These are phyloP conservation scores for Warburgia ugandensis DNA, from an alignment of 164 flowering plant genomes.

Conservation along the genomic window DNA sequence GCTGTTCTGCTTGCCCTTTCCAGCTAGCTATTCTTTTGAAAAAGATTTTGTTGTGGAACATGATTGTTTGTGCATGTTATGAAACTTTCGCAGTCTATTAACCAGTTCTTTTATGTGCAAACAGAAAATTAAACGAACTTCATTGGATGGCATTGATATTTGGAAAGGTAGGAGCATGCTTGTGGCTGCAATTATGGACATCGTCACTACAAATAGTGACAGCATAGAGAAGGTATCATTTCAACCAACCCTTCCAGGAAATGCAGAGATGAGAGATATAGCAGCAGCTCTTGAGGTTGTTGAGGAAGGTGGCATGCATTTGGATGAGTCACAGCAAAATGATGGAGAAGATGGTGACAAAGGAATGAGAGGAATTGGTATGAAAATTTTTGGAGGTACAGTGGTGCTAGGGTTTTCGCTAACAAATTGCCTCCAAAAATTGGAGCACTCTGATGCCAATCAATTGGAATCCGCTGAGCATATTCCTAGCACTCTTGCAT, in stretches of 20 bases:
- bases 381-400: conserved; percentile 82
- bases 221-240: conserved; percentile 40
- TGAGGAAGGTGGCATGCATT: conserved; percentile 84
- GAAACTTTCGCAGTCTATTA: conserved; percentile 15
- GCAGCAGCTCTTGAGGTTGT: conserved; percentile 86
- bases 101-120: conserved; percentile 27
- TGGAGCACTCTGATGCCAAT: conserved; percentile 22
- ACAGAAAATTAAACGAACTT: conserved; percentile 63
- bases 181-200: conserved; percentile 93
- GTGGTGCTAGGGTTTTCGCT: conserved; percentile 71
- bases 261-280: conserved; percentile 81
- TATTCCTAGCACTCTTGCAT: conserved; percentile 22
- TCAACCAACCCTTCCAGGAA: conserved; percentile 55
- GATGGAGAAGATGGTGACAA: conserved; percentile 66
- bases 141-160: conserved; percentile 60
- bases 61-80: background rate
- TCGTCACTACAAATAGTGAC: conserved; percentile 83
- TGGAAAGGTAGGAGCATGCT: conserved; percentile 99
- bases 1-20: too few species aligned
- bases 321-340: conserved; percentile 42
- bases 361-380: conserved; percentile 80
- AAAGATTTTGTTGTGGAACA: conserved; percentile 1
- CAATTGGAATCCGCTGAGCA: conserved; percentile 9
- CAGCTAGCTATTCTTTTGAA: too few species aligned
- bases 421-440: conserved; percentile 30